These are phyloP conservation scores for Chaetomiaceae sp. DNA, from an alignment of 2,329 filamentous ascomycete genomes.

Conservation along the genomic window DNA sequence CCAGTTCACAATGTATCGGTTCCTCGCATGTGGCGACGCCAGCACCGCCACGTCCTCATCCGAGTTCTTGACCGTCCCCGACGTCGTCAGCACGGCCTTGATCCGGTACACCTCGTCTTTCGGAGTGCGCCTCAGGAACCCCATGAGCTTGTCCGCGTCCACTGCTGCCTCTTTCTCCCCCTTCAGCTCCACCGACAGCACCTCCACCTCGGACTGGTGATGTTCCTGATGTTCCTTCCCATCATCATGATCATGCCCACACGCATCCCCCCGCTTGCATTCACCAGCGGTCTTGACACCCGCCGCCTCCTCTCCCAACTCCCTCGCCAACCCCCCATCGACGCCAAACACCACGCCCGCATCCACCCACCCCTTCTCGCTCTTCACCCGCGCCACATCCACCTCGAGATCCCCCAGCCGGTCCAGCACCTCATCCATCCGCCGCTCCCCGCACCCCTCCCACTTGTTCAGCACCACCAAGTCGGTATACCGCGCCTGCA, in stretches of 20 bases:
- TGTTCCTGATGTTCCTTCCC: slow-evolving; percentile 40
- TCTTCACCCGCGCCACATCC: slow-evolving; percentile 80
- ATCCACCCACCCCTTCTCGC: slow-evolving; percentile 71
- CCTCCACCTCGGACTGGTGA: slow-evolving; percentile 86
- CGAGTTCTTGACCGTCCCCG: slow-evolving; percentile 44
- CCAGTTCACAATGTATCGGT: slow-evolving; percentile 91
- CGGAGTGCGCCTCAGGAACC: slow-evolving; percentile 66
- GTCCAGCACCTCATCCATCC: slow-evolving; percentile 74
- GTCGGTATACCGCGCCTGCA: slow-evolving; percentile 88
- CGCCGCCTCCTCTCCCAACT: slow-evolving; percentile 41
- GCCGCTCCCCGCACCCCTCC: slow-evolving; percentile 69
- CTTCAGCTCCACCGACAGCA: slow-evolving; percentile 72
- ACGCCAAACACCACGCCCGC: slow-evolving; percentile 81
- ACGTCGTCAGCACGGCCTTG: slow-evolving; percentile 61
- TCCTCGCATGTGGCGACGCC: slow-evolving; percentile 27
- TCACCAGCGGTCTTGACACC: slow-evolving; percentile 26
- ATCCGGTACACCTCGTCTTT: slow-evolving; percentile 97
- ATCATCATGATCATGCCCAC: slow-evolving; percentile 38
- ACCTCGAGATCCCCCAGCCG: slow-evolving; percentile 76
- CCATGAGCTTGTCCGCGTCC: slow-evolving; percentile 59
- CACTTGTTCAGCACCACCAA: slow-evolving; percentile 91
- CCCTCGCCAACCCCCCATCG: slow-evolving; percentile 70
- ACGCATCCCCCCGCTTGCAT: slow-evolving; percentile 6
- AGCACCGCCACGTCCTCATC: slow-evolving; percentile 42
- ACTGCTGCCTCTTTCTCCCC: slow-evolving; percentile 38